Evolutionary conservation across 371 early-diverging fungal genomes (phyloP), one percentile per base, ranked within the genome.

Genomic region (Mucor plumbeus): DNA sequence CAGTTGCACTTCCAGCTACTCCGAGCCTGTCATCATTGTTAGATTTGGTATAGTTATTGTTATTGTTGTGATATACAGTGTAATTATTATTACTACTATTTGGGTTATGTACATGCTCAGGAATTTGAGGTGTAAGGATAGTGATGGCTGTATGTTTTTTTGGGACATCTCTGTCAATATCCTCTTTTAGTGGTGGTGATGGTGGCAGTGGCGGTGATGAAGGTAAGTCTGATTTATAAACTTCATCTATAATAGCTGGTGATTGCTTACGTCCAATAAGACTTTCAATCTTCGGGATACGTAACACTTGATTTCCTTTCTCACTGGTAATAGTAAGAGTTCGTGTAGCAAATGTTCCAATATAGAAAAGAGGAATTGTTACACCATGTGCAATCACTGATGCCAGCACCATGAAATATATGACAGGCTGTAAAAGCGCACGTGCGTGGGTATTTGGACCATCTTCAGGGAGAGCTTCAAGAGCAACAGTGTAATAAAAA

Each of bases 361-460:
- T 69, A 33, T 87, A 81, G 41, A 87, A 86, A 21, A 93, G 60
- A 5, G 93, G 92, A 0, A 94, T 87, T 0, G 94, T 90, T 36
- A 90, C 73, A 14, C 96, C 96, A 57, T 95, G 95, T 9, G 91
- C 85, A 7, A 94, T 57, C 0, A 95, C 87, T 19, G 94, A 93
- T 9, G 88, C 78, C 3, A 95, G 80, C 7, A 95, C 90, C 65
- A 94, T 66, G 53, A 92, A 92, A 53, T 83, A 84, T 6, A 92
- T 86, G 0, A 93, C 77, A 0, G 94, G 90, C n/a, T 79, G 75
- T 5, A 92, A 63, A 5, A 77, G 66, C 19, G 54, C 47, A 53
- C 73, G 69, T 7, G 78, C 79, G 56, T 72, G 67, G 3, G 70
- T 65, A 38, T 73, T 67, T 5, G 74, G 71, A 0, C 73, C 79